phyloP scores from a whole-genome alignment of 2,329 filamentous ascomycete genomes.

The Xylariaceae sp. region DNA sequence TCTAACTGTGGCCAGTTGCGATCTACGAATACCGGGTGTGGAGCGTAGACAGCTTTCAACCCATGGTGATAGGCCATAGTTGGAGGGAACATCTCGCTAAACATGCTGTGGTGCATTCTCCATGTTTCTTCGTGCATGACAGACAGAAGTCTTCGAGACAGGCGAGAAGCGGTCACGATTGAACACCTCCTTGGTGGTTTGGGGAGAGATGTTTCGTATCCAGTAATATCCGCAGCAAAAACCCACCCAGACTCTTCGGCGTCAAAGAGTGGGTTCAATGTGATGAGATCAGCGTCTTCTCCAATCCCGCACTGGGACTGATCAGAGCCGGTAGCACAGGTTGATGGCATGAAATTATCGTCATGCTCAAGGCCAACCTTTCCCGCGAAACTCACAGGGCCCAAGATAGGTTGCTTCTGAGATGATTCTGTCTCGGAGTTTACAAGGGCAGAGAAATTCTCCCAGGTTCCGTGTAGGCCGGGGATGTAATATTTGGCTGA shows the following conservation, averaged over 20 bases:
- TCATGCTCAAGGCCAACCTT: conserved; percentile 48
- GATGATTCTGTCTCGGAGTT: conserved; percentile 56
- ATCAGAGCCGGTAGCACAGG: conserved; percentile 53
- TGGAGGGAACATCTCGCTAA: conserved; percentile 76
- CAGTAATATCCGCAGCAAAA: conserved; percentile 67
- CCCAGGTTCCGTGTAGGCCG: conserved; percentile 65
- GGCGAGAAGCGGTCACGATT: conserved; percentile 68
- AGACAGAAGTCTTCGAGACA: conserved; percentile 63
- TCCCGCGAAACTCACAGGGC: conserved; percentile 56
- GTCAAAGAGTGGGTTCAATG: conserved; percentile 75
- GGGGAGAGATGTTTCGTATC: conserved; percentile 54
- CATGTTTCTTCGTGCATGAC: conserved; percentile 75
- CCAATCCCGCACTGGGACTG: conserved; percentile 60
- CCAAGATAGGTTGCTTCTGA: conserved; percentile 62
- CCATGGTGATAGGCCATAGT: conserved; percentile 70
- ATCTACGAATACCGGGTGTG: conserved; percentile 78
- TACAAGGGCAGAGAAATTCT: conserved; percentile 67
- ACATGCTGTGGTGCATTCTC: conserved; percentile 67
- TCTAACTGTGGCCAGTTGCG: conserved; percentile 69
- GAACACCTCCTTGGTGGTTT: conserved; percentile 66
- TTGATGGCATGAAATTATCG: conserved; percentile 53
- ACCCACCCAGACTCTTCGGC: conserved; percentile 70
- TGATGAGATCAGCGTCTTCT: conserved; percentile 73
- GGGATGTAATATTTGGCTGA: conserved; percentile 76
- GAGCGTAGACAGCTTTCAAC: conserved; percentile 75